Evolutionary conservation across 148 eudicot genomes (phyloP), one percentile per base, ranked within the genome.

Genomic region (Chenopodium quinoa): DNA sequence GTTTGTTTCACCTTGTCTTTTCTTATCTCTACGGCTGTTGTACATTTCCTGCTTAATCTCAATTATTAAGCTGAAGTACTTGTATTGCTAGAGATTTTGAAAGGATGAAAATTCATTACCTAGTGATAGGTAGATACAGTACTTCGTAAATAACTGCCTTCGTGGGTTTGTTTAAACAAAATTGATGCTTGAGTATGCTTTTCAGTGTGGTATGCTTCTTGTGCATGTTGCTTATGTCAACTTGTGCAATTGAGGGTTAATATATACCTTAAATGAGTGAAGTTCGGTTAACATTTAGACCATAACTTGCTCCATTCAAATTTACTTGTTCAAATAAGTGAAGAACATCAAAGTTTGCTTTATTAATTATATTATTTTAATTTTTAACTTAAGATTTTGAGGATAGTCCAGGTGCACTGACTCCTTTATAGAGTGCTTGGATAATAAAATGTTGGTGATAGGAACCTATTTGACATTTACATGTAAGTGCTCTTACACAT

Each of bases 121-220:
- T 67, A 3, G 63, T 58, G 2, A 25, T 62, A 54, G 60, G 16
- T 50, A 50, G 54, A 2, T 50, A 12, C 44, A 4, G 8, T 5
- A 40, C 44, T 40, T 40, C 44, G 44, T 40, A 40, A 34, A 40
- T 40, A 40, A 40, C 44, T 40, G 44, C 44, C 44, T 40, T 40
- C 71, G 31, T 27, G 14, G 4, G 3, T 67, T 67, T 27, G 3
- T 9, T 67, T 67, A 2, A 17, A 31, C 37, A 48, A 48, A 46
- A 9, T 13, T 32, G 66, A 16, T 75, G 56, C 25, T 17, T 29
- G n/a, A 48, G 16, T 17, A 56, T 75, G 23, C 62, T 29, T 63
- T 16, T 75, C 27, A 56, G 78, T 32, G 14, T 20, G 20, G 50
- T 50, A 76, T 76, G 78, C 48, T 58, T 31, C 12, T 70, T 70